Percentiles rank a stretch among this genome's conserved stretches.
These are phyloP conservation scores for Lentinus tigrinus DNA, from an alignment of 768 basidiomycete species.

Conservation along the genomic window DNA sequence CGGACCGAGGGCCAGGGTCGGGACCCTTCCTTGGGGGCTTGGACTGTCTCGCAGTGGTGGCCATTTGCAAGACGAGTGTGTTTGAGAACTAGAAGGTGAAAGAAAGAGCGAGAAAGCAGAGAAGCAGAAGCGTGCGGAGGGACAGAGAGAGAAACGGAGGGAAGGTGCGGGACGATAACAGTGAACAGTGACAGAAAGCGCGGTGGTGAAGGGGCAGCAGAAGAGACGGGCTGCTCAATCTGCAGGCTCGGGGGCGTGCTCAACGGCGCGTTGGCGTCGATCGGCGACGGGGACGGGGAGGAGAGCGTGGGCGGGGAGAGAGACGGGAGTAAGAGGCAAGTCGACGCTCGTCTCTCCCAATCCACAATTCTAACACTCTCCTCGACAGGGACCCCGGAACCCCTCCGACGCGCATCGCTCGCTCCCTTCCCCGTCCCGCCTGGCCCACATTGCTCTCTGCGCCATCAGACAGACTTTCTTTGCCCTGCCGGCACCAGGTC, in stretches of 20 bases:
- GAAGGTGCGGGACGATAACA: slow-evolving; percentile 16
- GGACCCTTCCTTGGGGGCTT: slow-evolving; percentile 66
- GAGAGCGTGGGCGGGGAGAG: slow-evolving; percentile 7
- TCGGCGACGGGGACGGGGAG: slow-evolving; percentile 3
- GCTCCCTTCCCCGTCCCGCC: background rate
- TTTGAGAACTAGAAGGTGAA: slow-evolving; percentile 27
- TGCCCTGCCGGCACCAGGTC: background rate
- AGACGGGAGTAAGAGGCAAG: slow-evolving; percentile 1
- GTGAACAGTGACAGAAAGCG: slow-evolving; percentile 10
- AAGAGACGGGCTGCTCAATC: slow-evolving; percentile 1
- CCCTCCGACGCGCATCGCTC: background rate
- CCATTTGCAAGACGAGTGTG: slow-evolving; percentile 41
- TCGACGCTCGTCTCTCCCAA: background rate
- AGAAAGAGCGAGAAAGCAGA: slow-evolving; percentile 31
- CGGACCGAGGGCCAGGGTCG: slow-evolving; percentile 49
- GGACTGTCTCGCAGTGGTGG: slow-evolving; percentile 60
- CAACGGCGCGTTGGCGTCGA: slow-evolving; percentile 14
- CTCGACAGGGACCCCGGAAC: slow-evolving; percentile 4
- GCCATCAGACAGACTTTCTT: background rate
- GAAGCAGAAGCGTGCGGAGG: slow-evolving; percentile 17
- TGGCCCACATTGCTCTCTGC: background rate
- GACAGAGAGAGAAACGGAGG: slow-evolving; percentile 7
- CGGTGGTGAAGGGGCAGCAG: slow-evolving; percentile 5
- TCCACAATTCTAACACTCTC: slow-evolving; percentile 14
- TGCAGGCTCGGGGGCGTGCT: slow-evolving; percentile 6